phyloP scores from a whole-genome alignment of 1,284 basidiomycete genomes.

The Neonothopanus nambi region DNA sequence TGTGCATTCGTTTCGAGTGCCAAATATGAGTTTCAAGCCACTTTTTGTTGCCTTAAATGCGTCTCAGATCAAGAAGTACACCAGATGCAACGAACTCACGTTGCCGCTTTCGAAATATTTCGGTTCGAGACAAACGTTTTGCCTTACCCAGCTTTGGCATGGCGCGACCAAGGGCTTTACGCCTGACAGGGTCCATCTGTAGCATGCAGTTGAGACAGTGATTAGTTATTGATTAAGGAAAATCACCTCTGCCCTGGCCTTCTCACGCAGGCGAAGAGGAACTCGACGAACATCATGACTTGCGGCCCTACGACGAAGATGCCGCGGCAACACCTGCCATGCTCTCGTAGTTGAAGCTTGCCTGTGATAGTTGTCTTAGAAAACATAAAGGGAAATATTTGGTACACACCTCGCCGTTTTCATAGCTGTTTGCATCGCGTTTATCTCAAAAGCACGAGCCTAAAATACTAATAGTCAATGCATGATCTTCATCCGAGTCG shows the following conservation, averaged over 20 bases:
- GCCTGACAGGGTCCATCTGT: slow-evolving; percentile 78
- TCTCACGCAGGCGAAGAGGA: slow-evolving; percentile 76
- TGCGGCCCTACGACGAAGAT: slow-evolving; percentile 86
- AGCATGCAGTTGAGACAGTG: slow-evolving; percentile 10
- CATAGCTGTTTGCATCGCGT: slow-evolving; percentile 85
- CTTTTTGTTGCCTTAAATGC: slow-evolving; percentile 64
- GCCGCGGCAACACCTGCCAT: slow-evolving; percentile 89
- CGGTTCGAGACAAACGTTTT: slow-evolving; percentile 50
- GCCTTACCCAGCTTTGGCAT: slow-evolving; percentile 59
- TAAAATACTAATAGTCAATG: slow-evolving; percentile 30
- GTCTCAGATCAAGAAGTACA: slow-evolving; percentile 1
- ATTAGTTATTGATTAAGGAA: slow-evolving; percentile 1
- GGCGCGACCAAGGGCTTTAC: slow-evolving; percentile 51
- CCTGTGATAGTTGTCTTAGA: slow-evolving; percentile 28
- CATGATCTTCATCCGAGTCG: background rate
- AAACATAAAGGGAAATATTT: background rate
- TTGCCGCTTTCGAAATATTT: slow-evolving; percentile 65
- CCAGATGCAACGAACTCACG: slow-evolving; percentile 42
- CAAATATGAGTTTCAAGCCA: slow-evolving; percentile 95
- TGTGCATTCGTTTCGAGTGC: slow-evolving; percentile 93
- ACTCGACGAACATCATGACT: slow-evolving; percentile 91
- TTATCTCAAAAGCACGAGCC: slow-evolving; percentile 86
- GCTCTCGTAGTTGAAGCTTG: slow-evolving; percentile 72
- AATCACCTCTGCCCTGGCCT: slow-evolving; percentile 78
- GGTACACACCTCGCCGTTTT: slow-evolving; percentile 65